These are phyloP conservation scores for Calonectria leucothoes DNA, from an alignment of 2,329 filamentous ascomycete species.

Conservation along the genomic window DNA sequence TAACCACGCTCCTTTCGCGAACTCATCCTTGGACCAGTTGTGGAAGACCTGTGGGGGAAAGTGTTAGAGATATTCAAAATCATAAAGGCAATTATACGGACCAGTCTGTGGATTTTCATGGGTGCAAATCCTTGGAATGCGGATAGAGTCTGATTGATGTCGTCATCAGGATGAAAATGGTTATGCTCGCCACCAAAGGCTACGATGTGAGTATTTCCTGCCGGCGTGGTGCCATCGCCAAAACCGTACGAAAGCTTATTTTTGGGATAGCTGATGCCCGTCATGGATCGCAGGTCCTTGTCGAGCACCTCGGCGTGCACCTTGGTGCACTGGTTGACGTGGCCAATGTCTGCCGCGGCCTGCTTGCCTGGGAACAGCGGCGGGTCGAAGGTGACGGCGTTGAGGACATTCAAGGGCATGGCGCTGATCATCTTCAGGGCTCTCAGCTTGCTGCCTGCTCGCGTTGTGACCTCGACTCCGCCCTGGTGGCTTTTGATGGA, in stretches of 20 bases:
- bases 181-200: slow-evolving; percentile 56
- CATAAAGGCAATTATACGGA: slow-evolving; percentile 11
- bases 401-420: slow-evolving; percentile 58
- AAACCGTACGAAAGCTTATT: slow-evolving; percentile 56
- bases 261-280: slow-evolving; percentile 54
- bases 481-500: slow-evolving; percentile 42
- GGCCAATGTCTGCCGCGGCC: slow-evolving; percentile 51
- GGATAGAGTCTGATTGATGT: slow-evolving; percentile 48
- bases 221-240: slow-evolving; percentile 57
- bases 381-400: slow-evolving; percentile 53
- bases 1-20: slow-evolving; percentile 56
- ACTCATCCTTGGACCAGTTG: slow-evolving; percentile 61
- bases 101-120: slow-evolving; percentile 44
- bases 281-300: slow-evolving; percentile 55
- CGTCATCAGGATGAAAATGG: slow-evolving; percentile 57
- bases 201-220: slow-evolving; percentile 60
- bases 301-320: slow-evolving; percentile 58
- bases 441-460: slow-evolving; percentile 43
- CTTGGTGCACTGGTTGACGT: slow-evolving; percentile 59
- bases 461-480: slow-evolving; percentile 48
- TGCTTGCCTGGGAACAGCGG: slow-evolving; percentile 49
- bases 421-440: slow-evolving; percentile 52
- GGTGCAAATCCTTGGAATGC: slow-evolving; percentile 49
- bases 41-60: slow-evolving; percentile 53
- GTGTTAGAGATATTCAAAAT: accelerated